Conservation (phyloP, 2,329 filamentous ascomycete genomes). For the Pezicula radicicola region DNA sequence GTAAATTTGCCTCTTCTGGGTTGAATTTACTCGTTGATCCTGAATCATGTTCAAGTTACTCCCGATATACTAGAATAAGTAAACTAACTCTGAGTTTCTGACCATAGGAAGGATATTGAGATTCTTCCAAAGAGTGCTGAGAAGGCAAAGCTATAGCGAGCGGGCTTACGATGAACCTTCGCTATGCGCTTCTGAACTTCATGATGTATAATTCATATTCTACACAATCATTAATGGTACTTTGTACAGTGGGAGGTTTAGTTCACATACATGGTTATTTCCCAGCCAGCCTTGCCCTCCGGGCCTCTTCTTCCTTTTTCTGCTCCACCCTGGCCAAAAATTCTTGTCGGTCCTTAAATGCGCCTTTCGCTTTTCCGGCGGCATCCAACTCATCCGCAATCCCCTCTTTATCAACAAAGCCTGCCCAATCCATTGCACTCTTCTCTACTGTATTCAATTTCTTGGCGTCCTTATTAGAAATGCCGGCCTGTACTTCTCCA, state of each 20-base stretch:
- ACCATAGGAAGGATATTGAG: constrained; percentile 37
- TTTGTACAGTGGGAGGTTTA: neutral
- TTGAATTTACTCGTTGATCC: no score
- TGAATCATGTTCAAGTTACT: no score
- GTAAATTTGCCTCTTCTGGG: no score
- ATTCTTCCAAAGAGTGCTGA: constrained; percentile 30
- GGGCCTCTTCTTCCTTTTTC: constrained; percentile 57
- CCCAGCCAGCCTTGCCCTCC: constrained; percentile 40
- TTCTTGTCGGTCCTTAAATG: constrained; percentile 59
- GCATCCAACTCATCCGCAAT: constrained; percentile 66
- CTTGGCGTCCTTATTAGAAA: constrained; percentile 51
- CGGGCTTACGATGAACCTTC: no score
- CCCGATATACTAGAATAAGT: neutral
- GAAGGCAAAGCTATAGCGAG: constrained; percentile 16
- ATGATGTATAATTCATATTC: neutral
- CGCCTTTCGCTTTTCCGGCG: constrained; percentile 62
- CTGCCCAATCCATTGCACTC: constrained; percentile 71
- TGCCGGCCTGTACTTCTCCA: constrained; percentile 34
- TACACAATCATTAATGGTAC: neutral
- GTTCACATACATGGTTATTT: neutral
- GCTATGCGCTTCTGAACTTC: neutral
- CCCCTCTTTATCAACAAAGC: constrained; percentile 68
- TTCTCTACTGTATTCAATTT: constrained; percentile 71
- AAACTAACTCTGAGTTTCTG: neutral
- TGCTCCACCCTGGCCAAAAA: constrained; percentile 65